Evolutionary conservation across 129 eudicot genomes (phyloP).

Genomic region (Rutidosis leptorrhynchoides): DNA sequence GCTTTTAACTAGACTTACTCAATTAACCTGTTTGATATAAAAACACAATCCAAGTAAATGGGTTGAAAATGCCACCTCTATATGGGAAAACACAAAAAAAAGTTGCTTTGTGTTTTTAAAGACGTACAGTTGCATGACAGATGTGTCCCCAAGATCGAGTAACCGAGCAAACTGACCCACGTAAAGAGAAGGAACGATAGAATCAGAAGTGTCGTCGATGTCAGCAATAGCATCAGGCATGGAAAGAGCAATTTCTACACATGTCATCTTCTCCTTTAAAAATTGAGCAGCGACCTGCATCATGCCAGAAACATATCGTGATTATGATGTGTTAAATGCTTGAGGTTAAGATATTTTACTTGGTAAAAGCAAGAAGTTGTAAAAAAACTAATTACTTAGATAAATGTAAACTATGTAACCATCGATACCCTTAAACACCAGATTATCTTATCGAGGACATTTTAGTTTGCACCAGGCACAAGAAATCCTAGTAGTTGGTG

Average conservation of each 20-base stretch:
- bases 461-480: slow-evolving; percentile 5
- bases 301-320: slow-evolving; percentile 12
- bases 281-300: slow-evolving; percentile 74
- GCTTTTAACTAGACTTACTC: not conserved
- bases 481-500: slow-evolving; percentile 7
- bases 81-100: not conserved
- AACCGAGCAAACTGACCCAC: slow-evolving; percentile 85
- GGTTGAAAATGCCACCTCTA: not conserved
- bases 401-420: not conserved
- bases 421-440: not conserved
- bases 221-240: slow-evolving; percentile 45
- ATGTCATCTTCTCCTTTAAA: slow-evolving; percentile 69
- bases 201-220: slow-evolving; percentile 59
- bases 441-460: slow-evolving; percentile 16
- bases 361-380: not conserved
- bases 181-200: slow-evolving; percentile 69
- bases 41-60: not conserved
- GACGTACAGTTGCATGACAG: slow-evolving; percentile 72
- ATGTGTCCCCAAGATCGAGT: slow-evolving; percentile 69
- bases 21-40: not conserved
- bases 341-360: not conserved
- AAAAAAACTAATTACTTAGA: not conserved
- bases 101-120: not conserved
- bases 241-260: slow-evolving; percentile 70
- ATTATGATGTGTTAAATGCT: not conserved